These are phyloP conservation scores for Epichloe brachyelytri DNA, from an alignment of 2,329 filamentous ascomycete genomes.

Conservation along the genomic window DNA sequence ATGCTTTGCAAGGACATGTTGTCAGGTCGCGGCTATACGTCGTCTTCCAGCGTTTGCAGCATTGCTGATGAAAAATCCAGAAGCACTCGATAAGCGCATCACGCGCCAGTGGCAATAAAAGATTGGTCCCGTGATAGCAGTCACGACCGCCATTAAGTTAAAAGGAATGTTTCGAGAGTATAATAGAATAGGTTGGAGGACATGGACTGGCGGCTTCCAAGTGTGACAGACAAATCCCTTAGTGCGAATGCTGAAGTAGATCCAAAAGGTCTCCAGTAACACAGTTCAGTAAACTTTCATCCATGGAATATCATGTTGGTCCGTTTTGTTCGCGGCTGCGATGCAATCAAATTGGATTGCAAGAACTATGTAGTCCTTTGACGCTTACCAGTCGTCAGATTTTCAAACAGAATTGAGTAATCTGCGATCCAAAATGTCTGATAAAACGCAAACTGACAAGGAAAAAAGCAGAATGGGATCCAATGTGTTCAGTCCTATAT, in stretches of 20 bases:
- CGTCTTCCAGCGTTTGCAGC: not conserved
- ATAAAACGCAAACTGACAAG: not conserved
- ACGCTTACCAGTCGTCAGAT: slow-evolving; percentile 8
- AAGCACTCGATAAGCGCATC: not conserved
- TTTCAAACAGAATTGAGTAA: not conserved
- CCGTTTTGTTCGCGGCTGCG: slow-evolving; percentile 10
- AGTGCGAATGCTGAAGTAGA: not conserved
- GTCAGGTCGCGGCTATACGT: not conserved
- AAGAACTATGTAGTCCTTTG: slow-evolving; percentile 6
- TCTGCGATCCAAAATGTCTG: not conserved
- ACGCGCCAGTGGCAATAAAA: not conserved
- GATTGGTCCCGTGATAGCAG: not conserved
- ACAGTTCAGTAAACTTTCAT: not conserved
- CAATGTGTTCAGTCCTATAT: not conserved
- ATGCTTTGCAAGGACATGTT: not conserved
- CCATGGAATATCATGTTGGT: not conserved
- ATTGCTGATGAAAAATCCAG: not conserved
- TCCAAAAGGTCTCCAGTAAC: not conserved
- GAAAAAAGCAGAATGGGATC: not conserved
- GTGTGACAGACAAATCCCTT: too few relatives aligned
- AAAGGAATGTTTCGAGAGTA: not conserved
- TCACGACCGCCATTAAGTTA: not conserved
- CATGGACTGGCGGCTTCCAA: too few relatives aligned
- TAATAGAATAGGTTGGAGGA: too few relatives aligned
- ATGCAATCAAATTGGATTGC: slow-evolving; percentile 14